Evolutionary conservation across 208 protist genomes (phyloP).

Genomic region (Trypanosomatidae sp.): DNA sequence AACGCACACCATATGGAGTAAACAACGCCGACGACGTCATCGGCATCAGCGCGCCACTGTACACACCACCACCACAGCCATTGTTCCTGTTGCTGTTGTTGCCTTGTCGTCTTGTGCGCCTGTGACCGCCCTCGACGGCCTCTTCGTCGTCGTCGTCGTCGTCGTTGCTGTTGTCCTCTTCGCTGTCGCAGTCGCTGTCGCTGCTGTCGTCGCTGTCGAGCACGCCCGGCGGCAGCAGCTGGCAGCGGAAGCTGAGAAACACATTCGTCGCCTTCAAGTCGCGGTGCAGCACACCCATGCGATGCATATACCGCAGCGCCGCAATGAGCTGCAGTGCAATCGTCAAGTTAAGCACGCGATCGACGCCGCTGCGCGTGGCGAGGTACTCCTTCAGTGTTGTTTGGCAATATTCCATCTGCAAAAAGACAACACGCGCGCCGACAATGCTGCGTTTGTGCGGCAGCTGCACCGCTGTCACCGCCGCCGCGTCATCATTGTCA

Average conservation of each 20-base stretch:
- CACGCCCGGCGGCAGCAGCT: conserved; percentile 5
- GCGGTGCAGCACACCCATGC: conserved; percentile 48
- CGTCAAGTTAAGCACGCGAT: conserved; percentile 65
- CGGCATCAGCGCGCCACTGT: no score
- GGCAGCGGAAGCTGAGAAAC: conserved; percentile 67
- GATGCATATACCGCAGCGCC: conserved; percentile 60
- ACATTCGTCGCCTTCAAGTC: conserved; percentile 83
- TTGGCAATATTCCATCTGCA: conserved; percentile 83
- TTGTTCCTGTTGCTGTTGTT: no score
- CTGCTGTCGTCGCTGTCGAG: conserved; percentile 5
- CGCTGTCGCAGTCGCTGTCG: neutral
- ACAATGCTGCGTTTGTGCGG: conserved; percentile 9
- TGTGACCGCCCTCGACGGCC: neutral
- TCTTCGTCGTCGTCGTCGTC: conserved; percentile 13
- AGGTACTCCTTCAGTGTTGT: conserved; percentile 54
- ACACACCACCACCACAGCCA: no score
- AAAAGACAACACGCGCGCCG: conserved; percentile 47
- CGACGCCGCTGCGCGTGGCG: conserved; percentile 19
- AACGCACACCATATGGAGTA: no score
- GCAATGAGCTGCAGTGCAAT: conserved; percentile 47
- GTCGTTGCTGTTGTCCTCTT: neutral
- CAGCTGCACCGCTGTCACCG: no score
- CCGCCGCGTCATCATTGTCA: neutral
- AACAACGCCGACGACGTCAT: neutral
- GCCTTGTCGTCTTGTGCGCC: no score